These are phyloP conservation scores for Lenwebbia sp. DNA, from an alignment of 345 rosid species.

Conservation along the genomic window DNA sequence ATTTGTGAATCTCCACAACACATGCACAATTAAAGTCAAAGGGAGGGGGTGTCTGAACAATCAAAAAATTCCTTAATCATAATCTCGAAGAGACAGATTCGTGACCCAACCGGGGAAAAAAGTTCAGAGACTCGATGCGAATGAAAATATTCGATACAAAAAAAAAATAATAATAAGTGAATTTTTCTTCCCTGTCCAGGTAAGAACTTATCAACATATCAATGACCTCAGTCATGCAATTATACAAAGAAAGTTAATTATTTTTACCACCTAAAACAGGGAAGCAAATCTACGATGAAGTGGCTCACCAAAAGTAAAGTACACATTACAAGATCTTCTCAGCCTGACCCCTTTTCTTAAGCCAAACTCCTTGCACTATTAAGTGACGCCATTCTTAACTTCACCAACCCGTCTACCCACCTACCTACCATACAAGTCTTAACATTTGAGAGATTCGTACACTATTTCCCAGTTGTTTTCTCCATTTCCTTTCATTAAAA, in stretches of 20 bases:
- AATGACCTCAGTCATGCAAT: neutral
- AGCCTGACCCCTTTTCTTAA: neutral
- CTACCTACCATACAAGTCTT: neutral
- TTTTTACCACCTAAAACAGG: neutral
- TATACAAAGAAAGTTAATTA: neutral
- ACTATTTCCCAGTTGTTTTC: neutral
- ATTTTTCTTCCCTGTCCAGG: neutral
- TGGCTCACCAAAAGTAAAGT: neutral
- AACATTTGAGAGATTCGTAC: neutral
- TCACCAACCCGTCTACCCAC: conserved; percentile 1
- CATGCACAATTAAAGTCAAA: neutral
- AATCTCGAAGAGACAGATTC: neutral
- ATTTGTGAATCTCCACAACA: neutral
- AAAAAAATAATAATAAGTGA: neutral
- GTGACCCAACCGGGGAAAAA: neutral
- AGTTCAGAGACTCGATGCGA: neutral
- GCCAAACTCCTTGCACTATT: neutral
- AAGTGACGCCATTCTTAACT: neutral
- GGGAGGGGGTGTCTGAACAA: neutral
- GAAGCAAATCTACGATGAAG: neutral
- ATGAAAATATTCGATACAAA: neutral
- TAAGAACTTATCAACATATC: neutral
- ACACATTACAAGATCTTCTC: neutral
- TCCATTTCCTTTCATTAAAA: neutral
- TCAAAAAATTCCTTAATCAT: neutral